These are phyloP conservation scores for Thielaviopsis populi DNA, from an alignment of 2,329 filamentous ascomycete genomes.

Conservation along the genomic window DNA sequence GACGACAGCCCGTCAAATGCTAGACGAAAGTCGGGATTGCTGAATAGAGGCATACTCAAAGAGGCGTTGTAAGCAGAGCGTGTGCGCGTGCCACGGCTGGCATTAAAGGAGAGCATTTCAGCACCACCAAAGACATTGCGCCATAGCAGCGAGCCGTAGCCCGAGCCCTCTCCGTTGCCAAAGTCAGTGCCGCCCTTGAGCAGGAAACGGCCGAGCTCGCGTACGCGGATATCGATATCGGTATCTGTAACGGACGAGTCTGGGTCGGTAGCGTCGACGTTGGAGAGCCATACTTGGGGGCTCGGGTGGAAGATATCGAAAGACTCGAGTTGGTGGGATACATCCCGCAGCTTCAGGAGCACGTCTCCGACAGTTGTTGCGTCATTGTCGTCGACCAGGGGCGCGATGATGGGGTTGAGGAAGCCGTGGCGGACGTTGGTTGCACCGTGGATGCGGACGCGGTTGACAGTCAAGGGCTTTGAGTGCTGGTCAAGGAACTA, in stretches of 20 bases:
- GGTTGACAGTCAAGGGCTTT: conserved; percentile 70
- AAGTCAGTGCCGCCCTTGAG: conserved; percentile 91
- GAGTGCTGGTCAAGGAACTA: conserved; percentile 71
- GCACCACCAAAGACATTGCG: conserved; percentile 91
- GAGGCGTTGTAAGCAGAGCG: conserved; percentile 79
- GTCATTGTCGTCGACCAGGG: conserved; percentile 48
- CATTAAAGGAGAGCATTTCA: conserved; percentile 75
- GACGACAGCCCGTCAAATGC: conserved; percentile 70
- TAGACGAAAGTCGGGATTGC: conserved; percentile 66
- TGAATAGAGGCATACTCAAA: conserved; percentile 67
- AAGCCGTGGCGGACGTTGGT: conserved; percentile 71
- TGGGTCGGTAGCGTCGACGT: conserved; percentile 48
- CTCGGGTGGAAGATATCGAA: conserved; percentile 81
- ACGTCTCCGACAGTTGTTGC: conserved; percentile 66
- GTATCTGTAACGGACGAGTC: conserved; percentile 61
- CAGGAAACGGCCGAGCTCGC: conserved; percentile 68
- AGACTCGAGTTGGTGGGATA: conserved; percentile 53
- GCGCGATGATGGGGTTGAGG: conserved; percentile 65
- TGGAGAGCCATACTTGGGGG: conserved; percentile 69
- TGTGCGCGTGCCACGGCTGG: conserved; percentile 77
- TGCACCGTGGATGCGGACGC: conserved; percentile 51
- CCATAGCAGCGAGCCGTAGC: conserved; percentile 73
- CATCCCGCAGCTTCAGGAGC: conserved; percentile 53
- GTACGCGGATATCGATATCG: conserved; percentile 68
- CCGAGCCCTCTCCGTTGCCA: conserved; percentile 85